Evolutionary conservation across 305 asterid genomes (phyloP), one percentile per base, ranked within the genome.

Genomic region (Fraxinus angustifolia): DNA sequence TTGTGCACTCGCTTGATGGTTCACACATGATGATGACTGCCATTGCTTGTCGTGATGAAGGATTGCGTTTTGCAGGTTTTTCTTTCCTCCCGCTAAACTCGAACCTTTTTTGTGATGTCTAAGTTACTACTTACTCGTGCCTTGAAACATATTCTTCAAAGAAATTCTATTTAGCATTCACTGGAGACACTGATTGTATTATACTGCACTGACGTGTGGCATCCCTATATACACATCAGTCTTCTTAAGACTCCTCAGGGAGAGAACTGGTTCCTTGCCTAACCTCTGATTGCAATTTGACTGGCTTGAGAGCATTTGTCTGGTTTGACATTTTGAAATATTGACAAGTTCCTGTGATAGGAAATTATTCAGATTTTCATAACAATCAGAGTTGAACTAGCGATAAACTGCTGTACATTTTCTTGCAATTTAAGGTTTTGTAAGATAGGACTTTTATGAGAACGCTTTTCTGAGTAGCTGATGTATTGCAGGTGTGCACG

Each of bases 11-110:
- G 34, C 86, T 95, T 56, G 98, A 95, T 88, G 97, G 97, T 78
- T 87, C 97, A 4, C 98, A 94, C 88, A 94, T 93, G 98, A 94
- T 95, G 99, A 92, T 95, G 99, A 95, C 98, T 38, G 99, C 97
- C 14, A 80, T 92, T 73, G 97, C 97, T 81, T 92, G 98, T 85
- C 94, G 94, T 84, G 92, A 94, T 87, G 92, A 94, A 79, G 96
- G 99, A 68, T 85, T 93, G 79, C 91, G 86, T 33, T 95, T 96
- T 82, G 99, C 98, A 88, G 99, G 98, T 95, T 73, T 73, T 82
- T 83, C 75, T 65, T 50, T 71, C 82, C 38, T 21, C 26, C 67
- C 70, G n/a, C 76, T 76, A 21, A 1, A 4, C 40, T 56, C 14
- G 0, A 14, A 33, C 50, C 6, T 23, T 26, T 11, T 17, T 21